Evolutionary conservation across 805 yeast species (phyloP), one percentile per base, ranked within the genome.

Genomic region (Kluyveromyces nonfermentans): DNA sequence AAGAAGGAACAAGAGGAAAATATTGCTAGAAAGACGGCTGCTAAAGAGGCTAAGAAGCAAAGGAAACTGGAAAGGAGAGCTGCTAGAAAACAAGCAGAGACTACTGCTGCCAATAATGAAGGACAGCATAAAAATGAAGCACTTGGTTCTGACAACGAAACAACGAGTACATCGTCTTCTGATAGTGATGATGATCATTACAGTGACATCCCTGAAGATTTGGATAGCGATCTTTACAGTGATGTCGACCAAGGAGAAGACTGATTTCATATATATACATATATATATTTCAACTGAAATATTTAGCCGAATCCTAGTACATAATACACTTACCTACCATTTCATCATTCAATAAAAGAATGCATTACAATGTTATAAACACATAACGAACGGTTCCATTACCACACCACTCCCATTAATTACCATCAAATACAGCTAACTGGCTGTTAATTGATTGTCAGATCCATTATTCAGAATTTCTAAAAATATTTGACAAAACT

Each of bases 1-100:
- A 77, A 83, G 60, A 77, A 78, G 51, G 80, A 75, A 56, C 97
- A 89, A 65, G 79, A 78, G 52, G 89, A 74, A 37, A 85, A 88
- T 57, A 83, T 89, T 42, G 74, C 78, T 18, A 77, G 75, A 44
- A 89, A 84, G 73, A 76, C 77, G 50, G 87, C 80, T 40, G 81
- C 73, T 56, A 82, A 82, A 58, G 80, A 76, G 35, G 84, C 79
- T 8, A 85, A 83, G 69, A 80, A 80, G 54, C 78, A 78, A 45
- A 77, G 94, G 55, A 73, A 77, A 64, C 66, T 73, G 66, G 76
- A 73, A 53, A 67, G 80, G 69, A 59, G 74, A 62, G 68, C 58
- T 46, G 65, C 60, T 19, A 56, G 69, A 53, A 53, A 55, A 33
- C 46, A 35, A 39, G 57, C 55, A 46, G 41, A 40, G 35, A 22